Base-by-base conservation (phyloP, 2,329 filamentous ascomycete species). In the Sordariomycetes sp. region DNA sequence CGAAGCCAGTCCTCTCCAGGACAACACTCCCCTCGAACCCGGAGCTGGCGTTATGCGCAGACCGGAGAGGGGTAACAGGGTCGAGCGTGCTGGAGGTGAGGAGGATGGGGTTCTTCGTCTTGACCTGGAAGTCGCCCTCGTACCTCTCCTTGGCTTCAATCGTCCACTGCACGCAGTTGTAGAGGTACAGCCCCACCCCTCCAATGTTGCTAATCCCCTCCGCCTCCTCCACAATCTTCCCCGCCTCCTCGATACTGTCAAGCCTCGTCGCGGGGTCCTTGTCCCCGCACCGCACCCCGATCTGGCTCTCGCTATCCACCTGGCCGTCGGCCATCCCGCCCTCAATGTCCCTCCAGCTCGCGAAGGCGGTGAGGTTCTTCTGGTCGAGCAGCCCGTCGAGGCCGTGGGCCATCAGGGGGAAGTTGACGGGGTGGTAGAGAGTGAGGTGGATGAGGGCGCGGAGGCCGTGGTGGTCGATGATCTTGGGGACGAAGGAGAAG, bases 381-480 rank as follows among this genome's bases (percentile, higher is more conserved):
- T 8, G 4, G 28, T 58, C 54, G 60, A 79, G 76, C 3, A 79
- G 69, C 0, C 67, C 72, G 1, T 71, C 69, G 20, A 80, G 67
- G 3, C 75, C 70, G 2, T 63, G 58, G 18, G 80, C 77, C 51
- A 81, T 69, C 22, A 60, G 62, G 24, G 68, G 67, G 60, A 79
- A 79, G 50, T 66, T 66, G 55, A 62, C 62, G 8, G 77, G 69
- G 1, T 79, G 78, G 64, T 81, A 81, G 24, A 80, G 64, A 2
- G 71, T 66, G 1, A 68, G 66, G 5, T 73, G 71, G 18, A 77
- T 71, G 10, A 79, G 67, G 7, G 68, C 66, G 62, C 76, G 75
- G 43, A 81, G 61, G 55, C 73, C 71, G 40, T 73, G 75, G 68
- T 79, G 79, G 1, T 78, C 80, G 57, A 82, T 66, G 18, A 81